Percentiles rank a stretch among this genome's conserved stretches.
Conservation (phyloP, 176 grass and related monocot genomes). For the Neostapfia colusana region DNA sequence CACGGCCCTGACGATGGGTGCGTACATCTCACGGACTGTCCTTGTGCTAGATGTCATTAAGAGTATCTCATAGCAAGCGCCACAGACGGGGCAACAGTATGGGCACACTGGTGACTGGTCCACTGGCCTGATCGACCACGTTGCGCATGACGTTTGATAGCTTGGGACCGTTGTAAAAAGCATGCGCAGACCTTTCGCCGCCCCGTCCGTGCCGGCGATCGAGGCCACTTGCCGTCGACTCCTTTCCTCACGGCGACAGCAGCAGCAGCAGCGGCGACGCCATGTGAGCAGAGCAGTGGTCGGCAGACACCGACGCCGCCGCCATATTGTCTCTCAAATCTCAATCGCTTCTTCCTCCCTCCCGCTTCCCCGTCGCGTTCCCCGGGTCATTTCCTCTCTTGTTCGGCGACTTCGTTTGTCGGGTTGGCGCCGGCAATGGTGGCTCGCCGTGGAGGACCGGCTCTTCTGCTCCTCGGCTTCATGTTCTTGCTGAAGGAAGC, state of each 20-base stretch:
- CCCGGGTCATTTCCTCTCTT: neutral
- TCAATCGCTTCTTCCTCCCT: neutral
- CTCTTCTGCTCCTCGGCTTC: neutral
- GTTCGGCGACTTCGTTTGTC: neutral
- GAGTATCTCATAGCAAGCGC: too few relatives aligned
- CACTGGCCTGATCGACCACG: neutral
- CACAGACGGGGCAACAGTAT: too few relatives aligned
- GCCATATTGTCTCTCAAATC: too few relatives aligned
- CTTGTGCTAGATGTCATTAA: neutral
- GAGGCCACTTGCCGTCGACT: neutral
- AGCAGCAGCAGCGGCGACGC: neutral
- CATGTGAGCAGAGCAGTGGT: neutral
- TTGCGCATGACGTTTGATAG: neutral
- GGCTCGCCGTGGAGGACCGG: neutral
- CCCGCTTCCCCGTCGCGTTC: neutral
- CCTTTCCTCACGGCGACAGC: neutral
- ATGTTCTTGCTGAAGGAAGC: neutral
- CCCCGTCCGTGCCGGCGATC: too few relatives aligned
- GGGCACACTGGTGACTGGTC: neutral
- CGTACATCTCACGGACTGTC: too few relatives aligned
- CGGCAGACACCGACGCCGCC: neutral
- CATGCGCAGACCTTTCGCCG: neutral
- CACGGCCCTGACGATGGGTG: neutral
- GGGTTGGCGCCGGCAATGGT: conserved; percentile 15
- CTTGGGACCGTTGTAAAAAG: neutral